These are phyloP conservation scores for Globisporangium paroecandrum DNA, from an alignment of 352 stramenopile genomes.

Conservation along the genomic window DNA sequence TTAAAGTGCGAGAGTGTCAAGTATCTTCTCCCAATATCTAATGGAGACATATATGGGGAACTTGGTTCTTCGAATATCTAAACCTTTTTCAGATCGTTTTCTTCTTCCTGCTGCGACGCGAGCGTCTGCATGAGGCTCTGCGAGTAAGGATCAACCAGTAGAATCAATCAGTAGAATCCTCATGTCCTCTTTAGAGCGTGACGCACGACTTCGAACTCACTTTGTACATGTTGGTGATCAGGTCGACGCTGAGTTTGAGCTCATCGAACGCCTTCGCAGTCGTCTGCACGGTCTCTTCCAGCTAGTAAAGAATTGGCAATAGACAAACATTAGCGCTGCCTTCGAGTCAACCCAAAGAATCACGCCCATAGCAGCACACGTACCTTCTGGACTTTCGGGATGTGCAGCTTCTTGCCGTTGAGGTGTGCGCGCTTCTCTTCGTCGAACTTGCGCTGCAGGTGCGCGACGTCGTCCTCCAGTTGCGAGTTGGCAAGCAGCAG, in stretches of 20 bases:
- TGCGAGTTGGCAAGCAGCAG: slow-evolving; percentile 66
- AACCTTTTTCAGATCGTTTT: slow-evolving; percentile 56
- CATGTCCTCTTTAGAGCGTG: background rate
- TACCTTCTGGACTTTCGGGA: slow-evolving; percentile 71
- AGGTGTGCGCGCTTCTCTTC: slow-evolving; percentile 61
- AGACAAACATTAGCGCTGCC: background rate
- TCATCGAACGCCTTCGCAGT: slow-evolving; percentile 64
- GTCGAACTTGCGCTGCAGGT: slow-evolving; percentile 68
- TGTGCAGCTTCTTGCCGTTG: slow-evolving; percentile 63
- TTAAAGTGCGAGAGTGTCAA: background rate
- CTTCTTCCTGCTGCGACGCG: slow-evolving; percentile 44
- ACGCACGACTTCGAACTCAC: slow-evolving; percentile 11
- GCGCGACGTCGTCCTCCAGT: slow-evolving; percentile 61
- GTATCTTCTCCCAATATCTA: too few relatives aligned
- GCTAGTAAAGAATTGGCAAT: slow-evolving; percentile 18
- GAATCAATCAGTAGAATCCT: background rate
- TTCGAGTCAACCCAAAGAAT: too few relatives aligned
- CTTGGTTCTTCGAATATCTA: background rate
- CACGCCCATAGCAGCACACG: background rate
- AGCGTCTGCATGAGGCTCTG: slow-evolving; percentile 50
- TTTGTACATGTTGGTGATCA: slow-evolving; percentile 89
- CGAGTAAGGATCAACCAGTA: background rate
- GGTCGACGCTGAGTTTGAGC: slow-evolving; percentile 78
- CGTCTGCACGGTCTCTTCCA: slow-evolving; percentile 61
- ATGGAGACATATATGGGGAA: background rate